phyloP scores from a whole-genome alignment of 1,139 yeast species.

The Blastobotrys indianensis region DNA sequence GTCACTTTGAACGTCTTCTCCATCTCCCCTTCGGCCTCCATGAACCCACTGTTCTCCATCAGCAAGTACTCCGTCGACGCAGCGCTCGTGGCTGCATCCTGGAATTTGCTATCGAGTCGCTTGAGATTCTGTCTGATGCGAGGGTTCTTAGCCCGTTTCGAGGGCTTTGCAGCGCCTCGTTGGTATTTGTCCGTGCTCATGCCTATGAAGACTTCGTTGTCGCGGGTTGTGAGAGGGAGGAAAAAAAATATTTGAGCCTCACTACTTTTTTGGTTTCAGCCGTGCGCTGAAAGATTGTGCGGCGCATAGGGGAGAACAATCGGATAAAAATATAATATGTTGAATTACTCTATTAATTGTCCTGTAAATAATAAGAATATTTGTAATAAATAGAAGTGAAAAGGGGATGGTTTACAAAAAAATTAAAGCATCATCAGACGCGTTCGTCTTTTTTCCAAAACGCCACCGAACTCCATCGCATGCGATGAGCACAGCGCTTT shows the following conservation, averaged over 20 bases:
- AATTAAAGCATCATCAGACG: constrained; percentile 25
- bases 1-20: constrained; percentile 82
- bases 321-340: too few species aligned
- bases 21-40: constrained; percentile 87
- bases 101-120: constrained; percentile 64
- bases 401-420: constrained; percentile 1
- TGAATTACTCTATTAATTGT: too few species aligned
- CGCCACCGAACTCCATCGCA: constrained; percentile 23
- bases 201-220: not conserved
- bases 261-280: too few species aligned
- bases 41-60: constrained; percentile 75
- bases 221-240: not conserved
- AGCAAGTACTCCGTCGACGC: constrained; percentile 80
- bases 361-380: too few species aligned
- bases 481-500: constrained; percentile 32
- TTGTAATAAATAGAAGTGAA: too few species aligned
- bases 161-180: constrained; percentile 14
- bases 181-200: constrained; percentile 20
- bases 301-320: too few species aligned
- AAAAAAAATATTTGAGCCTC: too few species aligned
- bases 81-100: constrained; percentile 73
- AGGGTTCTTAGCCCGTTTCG: constrained; percentile 42
- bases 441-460: constrained; percentile 31
- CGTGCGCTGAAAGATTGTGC: too few species aligned
- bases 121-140: constrained; percentile 60